Conservation (phyloP, 139 green algal species). For the Chlorella ohadii region DNA sequence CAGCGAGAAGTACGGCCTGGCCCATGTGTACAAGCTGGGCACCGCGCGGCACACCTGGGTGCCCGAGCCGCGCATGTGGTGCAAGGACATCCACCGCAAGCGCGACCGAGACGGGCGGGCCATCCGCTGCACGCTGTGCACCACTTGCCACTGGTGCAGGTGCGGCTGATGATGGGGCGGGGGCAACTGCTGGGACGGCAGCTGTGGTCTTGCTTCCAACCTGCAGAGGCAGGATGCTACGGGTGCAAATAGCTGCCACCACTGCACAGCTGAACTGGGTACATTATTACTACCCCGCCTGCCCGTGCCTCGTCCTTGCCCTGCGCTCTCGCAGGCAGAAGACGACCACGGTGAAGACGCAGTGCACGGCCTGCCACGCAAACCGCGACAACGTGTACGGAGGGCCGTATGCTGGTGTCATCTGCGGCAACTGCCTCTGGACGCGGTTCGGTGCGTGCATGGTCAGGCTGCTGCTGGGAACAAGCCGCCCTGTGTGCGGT, state of each 20-base stretch:
- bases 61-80: neutral
- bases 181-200: neutral
- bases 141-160: slow-evolving; percentile 29
- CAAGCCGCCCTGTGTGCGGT: no score
- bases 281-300: no score
- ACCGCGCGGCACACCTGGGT: neutral
- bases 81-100: slow-evolving; percentile 17
- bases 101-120: neutral
- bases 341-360: slow-evolving; percentile 60
- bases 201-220: no score
- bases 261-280: neutral
- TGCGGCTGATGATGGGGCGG: neutral
- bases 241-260: neutral
- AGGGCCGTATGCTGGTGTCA: slow-evolving; percentile 49
- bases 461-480: no score
- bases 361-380: slow-evolving; percentile 55
- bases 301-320: neutral
- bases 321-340: slow-evolving; percentile 64
- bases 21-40: slow-evolving; percentile 20
- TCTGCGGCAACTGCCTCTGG: slow-evolving; percentile 67
- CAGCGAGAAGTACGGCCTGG: slow-evolving; percentile 16
- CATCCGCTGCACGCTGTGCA: slow-evolving; percentile 18
- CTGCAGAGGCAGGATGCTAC: neutral
- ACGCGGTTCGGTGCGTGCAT: slow-evolving; percentile 46
- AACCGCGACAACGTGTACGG: slow-evolving; percentile 36